phyloP scores from a whole-genome alignment of 2,329 filamentous ascomycete species.

The Aspergillus ochraceoroseus region DNA sequence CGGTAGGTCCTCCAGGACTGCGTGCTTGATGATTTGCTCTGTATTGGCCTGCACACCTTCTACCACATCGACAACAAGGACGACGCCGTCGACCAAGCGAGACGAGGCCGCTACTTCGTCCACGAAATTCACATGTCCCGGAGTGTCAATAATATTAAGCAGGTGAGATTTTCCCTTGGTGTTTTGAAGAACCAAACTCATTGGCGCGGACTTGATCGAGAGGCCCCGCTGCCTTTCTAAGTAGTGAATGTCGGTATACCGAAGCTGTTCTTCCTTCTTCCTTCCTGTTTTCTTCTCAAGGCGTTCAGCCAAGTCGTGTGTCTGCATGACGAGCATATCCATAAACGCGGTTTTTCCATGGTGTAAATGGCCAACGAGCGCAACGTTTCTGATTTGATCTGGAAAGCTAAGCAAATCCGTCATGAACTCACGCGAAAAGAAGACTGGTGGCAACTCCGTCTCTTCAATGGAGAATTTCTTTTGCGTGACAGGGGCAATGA shows the following conservation, averaged over 20 bases:
- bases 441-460: constrained; percentile 79
- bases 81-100: constrained; percentile 83
- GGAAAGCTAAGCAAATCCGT: constrained; percentile 94
- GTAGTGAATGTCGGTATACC: constrained; percentile 90
- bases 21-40: constrained; percentile 95
- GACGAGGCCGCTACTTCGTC: constrained; percentile 90
- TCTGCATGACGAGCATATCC: constrained; percentile 96
- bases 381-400: constrained; percentile 88
- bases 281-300: constrained; percentile 76
- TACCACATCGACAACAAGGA: constrained; percentile 90
- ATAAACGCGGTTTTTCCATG: constrained; percentile 98
- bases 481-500: constrained; percentile 84
- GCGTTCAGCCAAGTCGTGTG: constrained; percentile 76
- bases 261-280: constrained; percentile 79
- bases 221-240: constrained; percentile 84
- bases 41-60: constrained; percentile 99
- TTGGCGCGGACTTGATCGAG: constrained; percentile 87
- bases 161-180: constrained; percentile 93
- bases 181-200: constrained; percentile 84
- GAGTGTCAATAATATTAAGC: constrained; percentile 91
- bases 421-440: constrained; percentile 88
- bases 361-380: constrained; percentile 85
- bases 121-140: constrained; percentile 96
- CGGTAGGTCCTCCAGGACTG: constrained; percentile 81
- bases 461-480: constrained; percentile 97